Conservation (phyloP, 1,139 yeast genomes). For the Geotrichum restrictum region DNA sequence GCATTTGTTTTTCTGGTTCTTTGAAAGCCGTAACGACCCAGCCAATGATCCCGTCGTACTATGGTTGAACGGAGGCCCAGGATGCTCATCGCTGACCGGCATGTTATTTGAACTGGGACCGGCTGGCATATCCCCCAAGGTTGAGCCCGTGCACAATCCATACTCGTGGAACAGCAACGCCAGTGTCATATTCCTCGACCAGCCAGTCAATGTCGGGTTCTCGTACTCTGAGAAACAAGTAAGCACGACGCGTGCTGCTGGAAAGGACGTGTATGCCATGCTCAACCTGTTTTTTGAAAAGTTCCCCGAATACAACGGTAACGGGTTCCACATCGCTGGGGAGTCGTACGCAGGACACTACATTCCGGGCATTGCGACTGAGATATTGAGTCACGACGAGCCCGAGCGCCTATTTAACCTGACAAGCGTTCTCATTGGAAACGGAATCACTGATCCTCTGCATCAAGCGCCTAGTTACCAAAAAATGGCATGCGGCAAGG, state of each 20-base stretch:
- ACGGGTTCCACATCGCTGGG: slow-evolving; percentile 75
- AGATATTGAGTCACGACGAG: slow-evolving; percentile 53
- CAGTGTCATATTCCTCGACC: slow-evolving; percentile 86
- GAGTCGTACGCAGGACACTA: slow-evolving; percentile 89
- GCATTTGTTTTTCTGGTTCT: slow-evolving; percentile 81
- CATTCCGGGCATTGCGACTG: slow-evolving; percentile 73
- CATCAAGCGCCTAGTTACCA: slow-evolving; percentile 64
- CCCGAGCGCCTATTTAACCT: slow-evolving; percentile 61
- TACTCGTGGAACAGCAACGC: slow-evolving; percentile 88
- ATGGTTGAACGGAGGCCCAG: slow-evolving; percentile 93
- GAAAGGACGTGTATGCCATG: slow-evolving; percentile 73
- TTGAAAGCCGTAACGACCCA: slow-evolving; percentile 88
- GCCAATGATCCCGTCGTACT: slow-evolving; percentile 75
- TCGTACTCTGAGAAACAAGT: slow-evolving; percentile 63
- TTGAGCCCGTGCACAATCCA: slow-evolving; percentile 72
- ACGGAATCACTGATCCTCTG: slow-evolving; percentile 75
- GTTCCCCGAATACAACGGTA: slow-evolving; percentile 59
- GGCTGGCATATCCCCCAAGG: slow-evolving; percentile 59
- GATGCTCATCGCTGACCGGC: slow-evolving; percentile 89
- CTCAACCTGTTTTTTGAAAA: slow-evolving; percentile 71
- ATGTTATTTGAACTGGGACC: slow-evolving; percentile 89
- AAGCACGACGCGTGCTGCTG: slow-evolving; percentile 63
- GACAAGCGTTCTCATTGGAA: slow-evolving; percentile 71
- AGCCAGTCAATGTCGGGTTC: slow-evolving; percentile 91
- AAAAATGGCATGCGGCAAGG: slow-evolving; percentile 83